These are phyloP conservation scores for Pseudogymnoascus sp. DNA, from an alignment of 2,329 filamentous ascomycete species.

Conservation along the genomic window DNA sequence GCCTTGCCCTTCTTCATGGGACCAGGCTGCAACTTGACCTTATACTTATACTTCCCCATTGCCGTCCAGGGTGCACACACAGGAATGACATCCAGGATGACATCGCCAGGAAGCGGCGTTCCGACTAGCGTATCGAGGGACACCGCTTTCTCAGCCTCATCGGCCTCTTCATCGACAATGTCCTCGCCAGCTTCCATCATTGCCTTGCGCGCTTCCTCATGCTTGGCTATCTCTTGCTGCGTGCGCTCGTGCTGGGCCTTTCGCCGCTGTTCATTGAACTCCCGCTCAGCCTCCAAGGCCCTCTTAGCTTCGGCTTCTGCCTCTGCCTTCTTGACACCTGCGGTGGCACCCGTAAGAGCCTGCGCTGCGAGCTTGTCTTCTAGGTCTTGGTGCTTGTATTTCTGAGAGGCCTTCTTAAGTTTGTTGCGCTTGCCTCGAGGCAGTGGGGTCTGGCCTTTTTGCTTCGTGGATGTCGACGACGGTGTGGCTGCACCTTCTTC, in stretches of 20 bases:
- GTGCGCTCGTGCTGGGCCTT: constrained; percentile 73
- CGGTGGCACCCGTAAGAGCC: constrained; percentile 72
- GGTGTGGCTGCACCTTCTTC: constrained; percentile 27
- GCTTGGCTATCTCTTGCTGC: constrained; percentile 67
- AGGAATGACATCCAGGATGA: constrained; percentile 63
- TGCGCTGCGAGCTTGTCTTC: constrained; percentile 83
- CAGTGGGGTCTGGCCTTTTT: constrained; percentile 39
- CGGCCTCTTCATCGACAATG: constrained; percentile 51
- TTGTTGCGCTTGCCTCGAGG: constrained; percentile 76
- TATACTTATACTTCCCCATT: constrained; percentile 74
- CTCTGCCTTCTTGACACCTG: constrained; percentile 60
- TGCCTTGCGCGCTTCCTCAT: constrained; percentile 62
- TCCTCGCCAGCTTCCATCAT: constrained; percentile 53
- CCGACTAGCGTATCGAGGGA: constrained; percentile 69
- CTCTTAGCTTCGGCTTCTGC: constrained; percentile 63
- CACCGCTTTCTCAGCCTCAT: constrained; percentile 41
- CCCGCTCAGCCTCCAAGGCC: constrained; percentile 64
- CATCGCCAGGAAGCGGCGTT: constrained; percentile 72
- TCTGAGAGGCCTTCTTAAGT: constrained; percentile 78
- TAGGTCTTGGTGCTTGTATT: constrained; percentile 92
- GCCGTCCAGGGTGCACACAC: constrained; percentile 61
- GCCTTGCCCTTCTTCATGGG: constrained; percentile 90
- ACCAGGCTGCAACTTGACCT: constrained; percentile 89
- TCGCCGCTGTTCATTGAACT: constrained; percentile 67
- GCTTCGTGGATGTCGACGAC: constrained; percentile 32